Conservation (phyloP, 176 grass and related monocot species). For the Oryza meridionalis region DNA sequence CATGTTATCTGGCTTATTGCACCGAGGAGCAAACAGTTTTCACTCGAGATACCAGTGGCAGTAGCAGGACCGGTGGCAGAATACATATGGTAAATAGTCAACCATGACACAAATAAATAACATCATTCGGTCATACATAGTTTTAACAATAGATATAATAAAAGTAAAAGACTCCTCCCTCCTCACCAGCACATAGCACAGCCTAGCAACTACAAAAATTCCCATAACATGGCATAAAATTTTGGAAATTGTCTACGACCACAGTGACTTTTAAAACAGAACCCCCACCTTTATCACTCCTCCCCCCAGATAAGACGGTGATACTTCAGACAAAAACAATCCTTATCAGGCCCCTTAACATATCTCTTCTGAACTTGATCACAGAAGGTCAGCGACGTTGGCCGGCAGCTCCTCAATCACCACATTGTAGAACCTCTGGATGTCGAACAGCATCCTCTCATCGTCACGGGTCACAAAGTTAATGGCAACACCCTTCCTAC, state of each 20-base stretch:
- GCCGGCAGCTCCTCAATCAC: constrained; percentile 85
- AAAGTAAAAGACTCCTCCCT: constrained; percentile 33
- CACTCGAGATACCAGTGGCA: neutral
- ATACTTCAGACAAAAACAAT: constrained; percentile 62
- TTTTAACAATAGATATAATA: constrained; percentile 47
- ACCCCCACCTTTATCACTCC: constrained; percentile 29
- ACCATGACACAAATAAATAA: constrained; percentile 62
- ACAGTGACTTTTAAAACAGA: constrained; percentile 46
- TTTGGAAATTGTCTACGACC: constrained; percentile 53
- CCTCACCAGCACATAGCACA: constrained; percentile 47
- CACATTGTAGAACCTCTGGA: constrained; percentile 86
- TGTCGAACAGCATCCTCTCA: constrained; percentile 88
- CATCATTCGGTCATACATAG: constrained; percentile 50
- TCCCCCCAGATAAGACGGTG: constrained; percentile 27
- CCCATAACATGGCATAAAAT: constrained; percentile 69
- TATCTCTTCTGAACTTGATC: constrained; percentile 36
- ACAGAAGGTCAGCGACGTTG: constrained; percentile 91
- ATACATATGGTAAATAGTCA: constrained; percentile 38
- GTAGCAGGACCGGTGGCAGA: neutral
- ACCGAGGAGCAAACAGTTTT: constrained; percentile 18
- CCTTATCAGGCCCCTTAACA: constrained; percentile 36
- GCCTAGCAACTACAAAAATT: constrained; percentile 74
- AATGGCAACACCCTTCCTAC: constrained; percentile 91
- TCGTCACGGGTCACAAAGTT: constrained; percentile 93
- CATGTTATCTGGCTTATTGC: neutral